phyloP scores from a whole-genome alignment of 352 stramenopile species.

The Pythium rhizo-oryzae region DNA sequence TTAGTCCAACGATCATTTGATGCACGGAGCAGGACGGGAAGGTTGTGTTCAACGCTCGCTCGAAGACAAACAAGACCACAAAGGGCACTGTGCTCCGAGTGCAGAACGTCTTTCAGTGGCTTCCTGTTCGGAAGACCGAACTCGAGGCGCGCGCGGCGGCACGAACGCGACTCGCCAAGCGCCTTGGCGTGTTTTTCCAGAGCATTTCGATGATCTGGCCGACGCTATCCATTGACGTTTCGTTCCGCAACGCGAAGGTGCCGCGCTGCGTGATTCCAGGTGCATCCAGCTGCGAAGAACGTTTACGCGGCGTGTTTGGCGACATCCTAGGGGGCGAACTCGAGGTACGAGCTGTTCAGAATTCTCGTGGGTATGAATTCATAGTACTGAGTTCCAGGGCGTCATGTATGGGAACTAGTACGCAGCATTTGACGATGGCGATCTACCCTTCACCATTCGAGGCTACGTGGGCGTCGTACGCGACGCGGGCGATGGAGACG shows the following conservation, averaged over 20 bases:
- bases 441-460: constrained; percentile 38
- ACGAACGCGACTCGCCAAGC: constrained; percentile 38
- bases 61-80: constrained; percentile 23
- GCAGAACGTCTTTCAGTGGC: constrained; percentile 56
- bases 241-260: constrained; percentile 38
- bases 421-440: constrained; percentile 11
- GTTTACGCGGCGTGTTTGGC: constrained; percentile 21
- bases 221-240: constrained; percentile 57
- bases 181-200: constrained; percentile 51
- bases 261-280: constrained; percentile 9
- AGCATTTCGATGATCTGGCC: constrained; percentile 78
- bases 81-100: constrained; percentile 57
- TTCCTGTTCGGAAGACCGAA: constrained; percentile 58
- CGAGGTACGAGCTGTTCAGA: constrained; percentile 4
- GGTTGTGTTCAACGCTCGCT: constrained; percentile 59
- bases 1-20: neutral
- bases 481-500: constrained; percentile 34
- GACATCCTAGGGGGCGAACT: constrained; percentile 19
- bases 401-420: constrained; percentile 19
- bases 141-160: constrained; percentile 40
- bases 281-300: constrained; percentile 17
- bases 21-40: constrained; percentile 37
- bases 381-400: too few relatives aligned
- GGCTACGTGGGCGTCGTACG: constrained; percentile 61
- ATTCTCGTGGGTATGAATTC: neutral